Base-by-base conservation (phyloP, 75 land plant genomes). In the Sequoiadendron giganteum region DNA sequence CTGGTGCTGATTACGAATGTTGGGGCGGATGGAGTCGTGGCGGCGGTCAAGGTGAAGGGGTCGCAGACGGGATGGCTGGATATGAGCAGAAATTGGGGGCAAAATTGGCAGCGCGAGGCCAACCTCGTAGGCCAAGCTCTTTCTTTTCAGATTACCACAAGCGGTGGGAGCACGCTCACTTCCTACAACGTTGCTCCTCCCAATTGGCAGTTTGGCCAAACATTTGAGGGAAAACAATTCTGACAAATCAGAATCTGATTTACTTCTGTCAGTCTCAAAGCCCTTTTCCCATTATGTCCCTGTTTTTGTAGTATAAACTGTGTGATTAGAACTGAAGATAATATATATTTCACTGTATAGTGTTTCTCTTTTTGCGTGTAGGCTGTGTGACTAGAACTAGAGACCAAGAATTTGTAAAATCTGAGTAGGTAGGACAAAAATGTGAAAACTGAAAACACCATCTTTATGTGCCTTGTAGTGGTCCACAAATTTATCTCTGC, bases 71-170 rank as follows among this genome's bases (percentile, higher is more conserved):
- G 94, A 14, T 97, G 98, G 97, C 87, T 91, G 18, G 88, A 89
- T 0, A 88, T 97, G 97, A 91, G 87, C 38, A 90, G 98, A 14
- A 95, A 94, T 86, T 97, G 98, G 97, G 98, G 98, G 9, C 94
- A 92, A 85, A 91, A 89, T 49, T 97, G 96, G 97, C 93, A 94
- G 25, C 72, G 89, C 54, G 82, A 87, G 81, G 89, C 85, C 6
- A 79, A 90, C 6, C 92, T 97, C 2, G 15, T 15, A 1, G 91
- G 93, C 8, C 95, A 94, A 54, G 84, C 93, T 28, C 88, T 97
- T 2, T 93, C 96, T 47, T 97, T 97, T 68, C 89, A 88, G 85
- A 94, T 97, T 1, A 93, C 93, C 38, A 88, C 89, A 83, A 89
- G 92, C 89, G 78, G 83, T 25, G 94, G 96, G 39, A 85, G 83